Percentiles rank a stretch among this genome's conserved stretches.
These are phyloP conservation scores for Aphanocladium album DNA, from an alignment of 2,329 filamentous ascomycete species.

Conservation along the genomic window DNA sequence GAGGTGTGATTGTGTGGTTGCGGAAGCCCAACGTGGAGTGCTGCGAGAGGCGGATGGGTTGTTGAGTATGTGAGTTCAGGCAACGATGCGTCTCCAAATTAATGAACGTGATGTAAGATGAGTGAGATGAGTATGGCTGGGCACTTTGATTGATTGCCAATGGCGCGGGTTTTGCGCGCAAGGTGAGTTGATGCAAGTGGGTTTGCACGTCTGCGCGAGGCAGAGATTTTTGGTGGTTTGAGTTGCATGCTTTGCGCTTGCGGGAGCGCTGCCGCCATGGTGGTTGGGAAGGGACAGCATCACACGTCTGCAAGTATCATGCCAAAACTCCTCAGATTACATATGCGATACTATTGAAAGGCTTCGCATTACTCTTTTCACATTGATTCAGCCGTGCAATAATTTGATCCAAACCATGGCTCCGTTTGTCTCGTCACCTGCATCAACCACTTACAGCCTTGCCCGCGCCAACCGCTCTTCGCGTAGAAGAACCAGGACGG, in stretches of 20 bases:
- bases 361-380: no score
- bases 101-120: background rate
- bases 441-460: background rate
- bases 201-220: background rate
- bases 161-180: background rate
- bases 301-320: background rate
- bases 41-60: background rate
- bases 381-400: no score
- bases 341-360: no score
- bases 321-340: no score
- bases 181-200: background rate
- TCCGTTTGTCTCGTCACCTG: no score
- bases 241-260: background rate
- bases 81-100: no score
- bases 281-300: background rate
- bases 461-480: no score
- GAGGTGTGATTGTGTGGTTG: constrained; percentile 3
- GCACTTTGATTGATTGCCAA: background rate
- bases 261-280: background rate
- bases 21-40: background rate
- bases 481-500: no score
- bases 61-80: background rate
- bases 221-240: constrained; percentile 11
- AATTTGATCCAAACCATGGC: no score
- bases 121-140: background rate